Percentiles rank a stretch among this genome's conserved stretches.
Evolutionary conservation across 345 rosid species (phyloP).

Genomic region (Barbarea vulgaris): DNA sequence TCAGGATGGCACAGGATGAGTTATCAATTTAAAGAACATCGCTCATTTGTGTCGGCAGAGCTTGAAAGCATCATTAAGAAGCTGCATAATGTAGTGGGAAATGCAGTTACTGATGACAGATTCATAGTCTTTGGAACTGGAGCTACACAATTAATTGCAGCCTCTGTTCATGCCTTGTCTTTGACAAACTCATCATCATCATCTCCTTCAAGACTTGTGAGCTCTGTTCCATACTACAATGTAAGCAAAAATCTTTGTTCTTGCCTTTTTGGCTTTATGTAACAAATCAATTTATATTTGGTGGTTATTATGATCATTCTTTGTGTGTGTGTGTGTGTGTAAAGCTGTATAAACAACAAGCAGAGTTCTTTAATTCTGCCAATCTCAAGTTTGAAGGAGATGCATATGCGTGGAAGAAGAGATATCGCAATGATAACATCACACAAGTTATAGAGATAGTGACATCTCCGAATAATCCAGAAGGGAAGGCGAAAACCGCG

Average conservation of each 20-base stretch:
- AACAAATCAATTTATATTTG: background rate
- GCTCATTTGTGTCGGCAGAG: conserved; percentile 5
- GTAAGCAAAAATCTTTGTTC: conserved; percentile 32
- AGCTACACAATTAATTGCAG: conserved; percentile 65
- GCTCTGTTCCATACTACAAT: conserved; percentile 58
- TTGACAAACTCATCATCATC: conserved; percentile 38
- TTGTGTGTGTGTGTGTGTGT: background rate
- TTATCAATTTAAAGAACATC: background rate
- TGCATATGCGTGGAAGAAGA: conserved; percentile 27
- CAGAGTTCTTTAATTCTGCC: conserved; percentile 47
- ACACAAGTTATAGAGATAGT: conserved; percentile 59
- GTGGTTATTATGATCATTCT: background rate
- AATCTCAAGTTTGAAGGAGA: conserved; percentile 56
- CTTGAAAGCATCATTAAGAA: conserved; percentile 51
- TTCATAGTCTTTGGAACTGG: conserved; percentile 60
- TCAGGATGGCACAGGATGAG: conserved; percentile 25
- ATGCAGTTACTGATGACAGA: conserved; percentile 53
- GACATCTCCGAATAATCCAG: conserved; percentile 84
- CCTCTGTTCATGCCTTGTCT: conserved; percentile 65
- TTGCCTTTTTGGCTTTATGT: background rate
- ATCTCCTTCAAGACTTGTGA: conserved; percentile 48
- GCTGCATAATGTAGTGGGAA: conserved; percentile 54
- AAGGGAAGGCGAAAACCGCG: conserved; percentile 55
- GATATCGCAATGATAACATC: conserved; percentile 31
- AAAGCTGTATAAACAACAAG: conserved; percentile 44